Percentiles rank a stretch among this genome's conserved stretches.
Conservation (phyloP, 306 rosid genomes). For the Astragalus glycyphyllos region DNA sequence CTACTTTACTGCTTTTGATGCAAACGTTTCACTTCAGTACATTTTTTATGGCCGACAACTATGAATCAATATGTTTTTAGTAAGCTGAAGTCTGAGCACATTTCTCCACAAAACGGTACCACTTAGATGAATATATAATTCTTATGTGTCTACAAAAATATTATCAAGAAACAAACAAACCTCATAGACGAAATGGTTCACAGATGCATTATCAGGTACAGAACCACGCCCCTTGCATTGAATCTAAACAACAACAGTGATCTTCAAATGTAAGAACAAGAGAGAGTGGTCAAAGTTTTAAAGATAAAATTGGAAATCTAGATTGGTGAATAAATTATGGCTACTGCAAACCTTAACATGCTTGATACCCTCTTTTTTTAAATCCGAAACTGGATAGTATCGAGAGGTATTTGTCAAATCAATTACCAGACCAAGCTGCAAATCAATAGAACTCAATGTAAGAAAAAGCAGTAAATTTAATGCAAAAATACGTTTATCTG, state of each 20-base stretch:
- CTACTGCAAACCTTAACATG: constrained; percentile 75
- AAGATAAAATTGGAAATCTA: constrained; percentile 11
- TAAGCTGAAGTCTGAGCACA: too few relatives aligned
- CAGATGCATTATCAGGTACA: constrained; percentile 88
- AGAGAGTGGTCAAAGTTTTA: constrained; percentile 27
- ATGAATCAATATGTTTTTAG: too few relatives aligned
- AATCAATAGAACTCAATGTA: constrained; percentile 41
- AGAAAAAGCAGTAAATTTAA: constrained; percentile 36
- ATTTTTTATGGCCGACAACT: too few relatives aligned
- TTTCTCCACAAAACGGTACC: too few relatives aligned
- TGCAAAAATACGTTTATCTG: constrained; percentile 14
- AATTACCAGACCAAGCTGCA: constrained; percentile 98
- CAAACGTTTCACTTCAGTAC: too few relatives aligned
- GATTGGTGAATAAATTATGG: constrained; percentile 36
- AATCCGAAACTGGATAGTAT: constrained; percentile 78
- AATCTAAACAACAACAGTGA: constrained; percentile 66
- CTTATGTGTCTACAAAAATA: neutral
- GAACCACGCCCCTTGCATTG: constrained; percentile 94
- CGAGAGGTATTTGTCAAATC: constrained; percentile 95
- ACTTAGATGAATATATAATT: too few relatives aligned
- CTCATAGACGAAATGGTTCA: constrained; percentile 91
- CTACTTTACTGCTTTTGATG: too few relatives aligned
- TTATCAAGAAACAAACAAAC: constrained; percentile 56
- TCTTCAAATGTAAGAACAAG: constrained; percentile 39
- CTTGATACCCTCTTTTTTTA: constrained; percentile 96